Percentiles rank a stretch among this genome's conserved stretches.
Conservation (phyloP, 148 eudicot species). For the Linanthus parryae region DNA sequence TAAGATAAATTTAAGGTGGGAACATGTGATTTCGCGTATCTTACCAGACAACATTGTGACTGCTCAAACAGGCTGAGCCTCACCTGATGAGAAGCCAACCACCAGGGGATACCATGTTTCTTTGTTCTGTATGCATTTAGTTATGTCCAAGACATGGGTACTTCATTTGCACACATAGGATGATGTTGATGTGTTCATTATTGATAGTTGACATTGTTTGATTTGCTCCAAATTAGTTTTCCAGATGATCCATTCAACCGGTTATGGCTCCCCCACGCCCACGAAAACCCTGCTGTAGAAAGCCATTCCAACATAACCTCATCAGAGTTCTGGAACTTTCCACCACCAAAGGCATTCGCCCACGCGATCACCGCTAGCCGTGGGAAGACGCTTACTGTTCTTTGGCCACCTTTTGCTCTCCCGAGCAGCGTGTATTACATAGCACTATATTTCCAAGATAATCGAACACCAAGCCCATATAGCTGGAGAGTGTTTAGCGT, state of each 20-base stretch:
- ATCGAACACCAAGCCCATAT: constrained; percentile 56
- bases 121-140: too few species aligned
- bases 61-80: too few species aligned
- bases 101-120: too few species aligned
- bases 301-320: constrained; percentile 40
- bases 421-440: constrained; percentile 50
- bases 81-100: too few species aligned
- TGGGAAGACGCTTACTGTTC: constrained; percentile 47
- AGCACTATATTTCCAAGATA: constrained; percentile 82
- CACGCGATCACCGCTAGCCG: constrained; percentile 56
- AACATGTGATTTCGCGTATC: too few species aligned
- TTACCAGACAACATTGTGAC: too few species aligned
- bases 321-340: constrained; percentile 75
- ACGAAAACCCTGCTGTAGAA: constrained; percentile 32
- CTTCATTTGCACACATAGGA: too few species aligned
- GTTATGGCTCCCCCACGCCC: constrained; percentile 57
- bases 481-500: constrained; percentile 86
- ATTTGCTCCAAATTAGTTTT: constrained; percentile 42
- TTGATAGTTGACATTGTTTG: too few species aligned
- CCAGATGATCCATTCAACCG: constrained; percentile 82
- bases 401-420: constrained; percentile 61
- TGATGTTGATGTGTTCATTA: too few species aligned
- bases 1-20: too few species aligned
- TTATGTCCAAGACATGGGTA: too few species aligned
- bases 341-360: constrained; percentile 51